Percentiles rank a stretch among this genome's conserved stretches.
phyloP scores from a whole-genome alignment of 2,329 filamentous ascomycete species.

The Sordariomycetes sp. region DNA sequence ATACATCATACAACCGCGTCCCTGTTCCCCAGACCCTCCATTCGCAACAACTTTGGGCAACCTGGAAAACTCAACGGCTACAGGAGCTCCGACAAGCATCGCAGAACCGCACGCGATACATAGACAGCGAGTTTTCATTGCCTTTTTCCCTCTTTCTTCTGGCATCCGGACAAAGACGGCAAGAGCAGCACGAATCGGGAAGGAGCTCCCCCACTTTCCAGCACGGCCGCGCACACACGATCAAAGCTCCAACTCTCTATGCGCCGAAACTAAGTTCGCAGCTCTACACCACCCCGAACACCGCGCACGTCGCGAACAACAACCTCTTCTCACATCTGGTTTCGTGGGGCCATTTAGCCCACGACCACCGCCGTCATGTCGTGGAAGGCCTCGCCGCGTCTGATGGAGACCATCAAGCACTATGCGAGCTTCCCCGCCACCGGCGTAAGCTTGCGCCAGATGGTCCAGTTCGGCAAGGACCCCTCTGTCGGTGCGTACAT shows the following conservation, averaged over 20 bases:
- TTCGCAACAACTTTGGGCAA: background rate
- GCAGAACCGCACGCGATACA: background rate
- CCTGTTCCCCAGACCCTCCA: background rate
- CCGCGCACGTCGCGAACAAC: background rate
- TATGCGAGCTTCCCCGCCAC: slow-evolving; percentile 96
- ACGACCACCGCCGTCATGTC: slow-evolving; percentile 49
- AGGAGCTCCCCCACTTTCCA: background rate
- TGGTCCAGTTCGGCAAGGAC: slow-evolving; percentile 96
- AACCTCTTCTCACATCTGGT: background rate
- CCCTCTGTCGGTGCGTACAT: slow-evolving; percentile 66
- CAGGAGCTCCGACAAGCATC: background rate
- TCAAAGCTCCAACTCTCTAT: background rate
- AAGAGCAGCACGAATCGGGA: background rate
- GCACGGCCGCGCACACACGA: background rate
- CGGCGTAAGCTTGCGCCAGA: slow-evolving; percentile 90
- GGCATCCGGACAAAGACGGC: background rate
- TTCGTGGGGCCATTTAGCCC: background rate
- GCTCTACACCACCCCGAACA: background rate
- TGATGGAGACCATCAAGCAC: slow-evolving; percentile 96
- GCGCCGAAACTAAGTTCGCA: background rate
- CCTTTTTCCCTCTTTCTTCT: background rate
- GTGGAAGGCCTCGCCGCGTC: slow-evolving; percentile 79
- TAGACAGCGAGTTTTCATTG: background rate
- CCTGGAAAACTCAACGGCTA: background rate
- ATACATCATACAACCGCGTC: background rate